Conservation (phyloP, 768 basidiomycete species). For the Gyrodon lividus region DNA sequence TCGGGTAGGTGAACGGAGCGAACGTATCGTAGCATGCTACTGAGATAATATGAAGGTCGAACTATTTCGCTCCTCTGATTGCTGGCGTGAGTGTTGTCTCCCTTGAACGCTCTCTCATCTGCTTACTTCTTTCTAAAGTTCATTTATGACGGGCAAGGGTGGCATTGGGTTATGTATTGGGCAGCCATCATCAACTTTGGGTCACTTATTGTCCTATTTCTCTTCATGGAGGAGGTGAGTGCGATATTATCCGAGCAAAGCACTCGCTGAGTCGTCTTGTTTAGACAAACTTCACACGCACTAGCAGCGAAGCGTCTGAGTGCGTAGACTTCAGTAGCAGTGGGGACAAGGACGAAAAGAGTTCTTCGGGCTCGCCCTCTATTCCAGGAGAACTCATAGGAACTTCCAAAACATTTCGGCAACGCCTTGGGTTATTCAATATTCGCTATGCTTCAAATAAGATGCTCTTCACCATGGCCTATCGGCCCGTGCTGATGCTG, state of each 20-base stretch:
- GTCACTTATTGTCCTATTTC: conserved; percentile 14
- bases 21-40: neutral
- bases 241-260: neutral
- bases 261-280: neutral
- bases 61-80: conserved; percentile 21
- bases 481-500: conserved; percentile 17
- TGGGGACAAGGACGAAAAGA: conserved; percentile 10
- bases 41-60: conserved; percentile 12
- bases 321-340: neutral
- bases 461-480: conserved; percentile 18
- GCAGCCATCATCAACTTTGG: conserved; percentile 20
- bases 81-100: conserved; percentile 14
- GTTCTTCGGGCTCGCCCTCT: conserved; percentile 7
- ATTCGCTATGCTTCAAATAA: conserved; percentile 18
- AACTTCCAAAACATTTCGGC: conserved; percentile 10
- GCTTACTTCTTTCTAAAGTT: conserved; percentile 10
- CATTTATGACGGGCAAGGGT: conserved; percentile 19
- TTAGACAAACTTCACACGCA: conserved; percentile 18
- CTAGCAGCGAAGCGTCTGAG: conserved; percentile 17
- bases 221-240: conserved; percentile 21
- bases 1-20: conserved; percentile 10
- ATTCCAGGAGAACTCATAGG: conserved; percentile 11
- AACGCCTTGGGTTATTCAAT: conserved; percentile 15
- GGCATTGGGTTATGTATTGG: conserved; percentile 25
- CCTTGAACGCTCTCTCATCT: neutral